Conservation (phyloP, 768 basidiomycete genomes). For the Amanita rubescens region DNA sequence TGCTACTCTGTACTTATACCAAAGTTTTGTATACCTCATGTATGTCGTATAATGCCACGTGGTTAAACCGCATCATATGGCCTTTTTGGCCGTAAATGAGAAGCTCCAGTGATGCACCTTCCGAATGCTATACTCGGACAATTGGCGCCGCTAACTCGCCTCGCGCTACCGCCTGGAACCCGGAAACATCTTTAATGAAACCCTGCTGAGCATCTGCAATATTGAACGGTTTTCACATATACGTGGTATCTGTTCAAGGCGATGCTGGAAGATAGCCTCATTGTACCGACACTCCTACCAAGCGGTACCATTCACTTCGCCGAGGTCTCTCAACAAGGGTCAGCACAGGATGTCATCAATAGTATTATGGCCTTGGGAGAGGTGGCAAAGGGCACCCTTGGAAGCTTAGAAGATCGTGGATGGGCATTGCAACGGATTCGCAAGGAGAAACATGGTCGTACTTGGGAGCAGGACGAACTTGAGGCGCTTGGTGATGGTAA, state of each 20-base stretch:
- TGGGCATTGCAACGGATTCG: slow-evolving; percentile 70
- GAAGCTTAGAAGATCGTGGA: slow-evolving; percentile 45
- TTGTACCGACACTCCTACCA: slow-evolving; percentile 54
- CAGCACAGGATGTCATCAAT: slow-evolving; percentile 53
- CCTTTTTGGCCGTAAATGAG: not conserved
- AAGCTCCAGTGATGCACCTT: slow-evolving; percentile 4
- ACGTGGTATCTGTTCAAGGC: not conserved
- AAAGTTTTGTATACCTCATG: not conserved
- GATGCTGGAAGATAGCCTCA: slow-evolving; percentile 21
- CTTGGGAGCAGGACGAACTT: slow-evolving; percentile 70
- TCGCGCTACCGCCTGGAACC: not conserved
- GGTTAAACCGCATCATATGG: not conserved
- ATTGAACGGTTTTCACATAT: not conserved
- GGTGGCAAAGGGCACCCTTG: slow-evolving; percentile 47
- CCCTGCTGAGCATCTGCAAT: not conserved
- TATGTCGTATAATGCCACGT: not conserved
- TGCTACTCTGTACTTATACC: not conserved
- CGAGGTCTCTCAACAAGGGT: slow-evolving; percentile 44
- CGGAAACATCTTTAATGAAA: not conserved
- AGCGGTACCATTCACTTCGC: slow-evolving; percentile 58
- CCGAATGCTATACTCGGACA: not conserved
- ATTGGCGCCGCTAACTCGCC: not conserved
- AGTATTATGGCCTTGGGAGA: slow-evolving; percentile 39
- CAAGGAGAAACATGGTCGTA: slow-evolving; percentile 46
- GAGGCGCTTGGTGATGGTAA: slow-evolving; percentile 57